These are phyloP conservation scores for Globisporangium heterothallicum DNA, from an alignment of 352 stramenopile genomes.

Conservation along the genomic window DNA sequence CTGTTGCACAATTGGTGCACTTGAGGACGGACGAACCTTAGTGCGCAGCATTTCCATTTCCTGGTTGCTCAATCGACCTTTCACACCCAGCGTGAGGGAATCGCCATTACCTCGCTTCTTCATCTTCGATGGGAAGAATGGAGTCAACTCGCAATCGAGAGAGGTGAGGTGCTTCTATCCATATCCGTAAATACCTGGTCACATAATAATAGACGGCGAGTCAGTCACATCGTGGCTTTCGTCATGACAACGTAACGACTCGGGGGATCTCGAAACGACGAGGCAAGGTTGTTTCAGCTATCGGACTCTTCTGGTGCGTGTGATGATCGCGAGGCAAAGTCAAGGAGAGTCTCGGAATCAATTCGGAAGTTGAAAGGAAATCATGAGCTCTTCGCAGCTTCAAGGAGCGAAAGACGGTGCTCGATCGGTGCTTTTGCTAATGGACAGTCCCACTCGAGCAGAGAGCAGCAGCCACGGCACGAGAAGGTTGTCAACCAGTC, in stretches of 20 bases:
- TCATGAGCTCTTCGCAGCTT: conserved; percentile 1
- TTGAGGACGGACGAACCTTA: conserved; percentile 22
- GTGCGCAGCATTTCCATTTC: conserved; percentile 63
- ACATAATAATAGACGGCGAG: too few species aligned
- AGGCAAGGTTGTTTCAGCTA: too few species aligned
- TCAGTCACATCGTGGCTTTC: too few species aligned
- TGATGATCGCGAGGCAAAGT: not conserved
- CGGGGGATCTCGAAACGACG: too few species aligned
- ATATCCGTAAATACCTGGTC: too few species aligned
- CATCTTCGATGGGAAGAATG: too few species aligned
- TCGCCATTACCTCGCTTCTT: not conserved
- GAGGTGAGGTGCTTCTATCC: too few species aligned
- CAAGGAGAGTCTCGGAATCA: not conserved
- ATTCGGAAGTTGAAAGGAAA: not conserved
- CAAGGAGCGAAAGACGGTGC: not conserved
- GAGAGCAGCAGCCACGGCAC: not conserved
- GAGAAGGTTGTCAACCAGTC: conserved; percentile 10
- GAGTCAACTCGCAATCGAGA: too few species aligned
- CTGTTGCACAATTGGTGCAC: too few species aligned
- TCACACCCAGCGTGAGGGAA: conserved; percentile 29
- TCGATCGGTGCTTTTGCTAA: conserved; percentile 7
- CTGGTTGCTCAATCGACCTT: conserved; percentile 53
- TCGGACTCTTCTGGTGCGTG: not conserved
- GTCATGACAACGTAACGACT: too few species aligned
- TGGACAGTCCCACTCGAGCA: conserved; percentile 11